Evolutionary conservation across 225 moss, liverwort and hornwort species (phyloP).

Genomic region (Takakia lepidozioides): DNA sequence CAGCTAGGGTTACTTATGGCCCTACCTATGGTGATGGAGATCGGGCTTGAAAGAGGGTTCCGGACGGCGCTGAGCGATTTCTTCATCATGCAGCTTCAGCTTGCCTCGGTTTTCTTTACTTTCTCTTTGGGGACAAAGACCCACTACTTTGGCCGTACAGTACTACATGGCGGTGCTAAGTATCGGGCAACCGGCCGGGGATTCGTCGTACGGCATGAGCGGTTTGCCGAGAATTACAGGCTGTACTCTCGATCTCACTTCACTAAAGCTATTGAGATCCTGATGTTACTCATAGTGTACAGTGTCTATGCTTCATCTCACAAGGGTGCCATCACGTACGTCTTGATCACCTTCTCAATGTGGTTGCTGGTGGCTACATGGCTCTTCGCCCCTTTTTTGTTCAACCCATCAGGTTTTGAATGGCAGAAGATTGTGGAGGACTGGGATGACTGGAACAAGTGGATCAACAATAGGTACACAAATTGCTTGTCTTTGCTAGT

Average conservation of each 20-base stretch:
- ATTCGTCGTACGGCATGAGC: constrained; percentile 89
- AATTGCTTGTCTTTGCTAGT: too few species aligned
- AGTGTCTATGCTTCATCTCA: constrained; percentile 50
- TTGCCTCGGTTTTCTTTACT: constrained; percentile 92
- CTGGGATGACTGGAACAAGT: constrained; percentile 75
- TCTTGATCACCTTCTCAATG: constrained; percentile 78
- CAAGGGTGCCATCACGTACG: constrained; percentile 43
- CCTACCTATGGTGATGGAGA: constrained; percentile 94
- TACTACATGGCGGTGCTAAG: constrained; percentile 95
- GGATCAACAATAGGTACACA: constrained; percentile 15
- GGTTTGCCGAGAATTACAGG: constrained; percentile 71
- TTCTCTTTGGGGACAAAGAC: constrained; percentile 93
- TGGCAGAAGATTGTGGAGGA: constrained; percentile 95
- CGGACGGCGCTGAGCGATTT: constrained; percentile 76
- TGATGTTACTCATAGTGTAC: constrained; percentile 72
- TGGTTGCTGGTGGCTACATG: constrained; percentile 94
- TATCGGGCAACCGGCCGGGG: constrained; percentile 91
- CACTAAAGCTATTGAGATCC: constrained; percentile 79
- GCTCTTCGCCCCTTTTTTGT: constrained; percentile 89
- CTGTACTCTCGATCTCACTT: constrained; percentile 90
- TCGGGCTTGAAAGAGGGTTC: constrained; percentile 84
- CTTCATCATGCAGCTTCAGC: constrained; percentile 91
- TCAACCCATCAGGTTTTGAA: constrained; percentile 97
- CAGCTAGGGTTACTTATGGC: constrained; percentile 91
- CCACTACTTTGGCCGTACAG: constrained; percentile 90